Evolutionary conservation across 805 yeast species (phyloP).

Genomic region (Myxozyma neotropica): DNA sequence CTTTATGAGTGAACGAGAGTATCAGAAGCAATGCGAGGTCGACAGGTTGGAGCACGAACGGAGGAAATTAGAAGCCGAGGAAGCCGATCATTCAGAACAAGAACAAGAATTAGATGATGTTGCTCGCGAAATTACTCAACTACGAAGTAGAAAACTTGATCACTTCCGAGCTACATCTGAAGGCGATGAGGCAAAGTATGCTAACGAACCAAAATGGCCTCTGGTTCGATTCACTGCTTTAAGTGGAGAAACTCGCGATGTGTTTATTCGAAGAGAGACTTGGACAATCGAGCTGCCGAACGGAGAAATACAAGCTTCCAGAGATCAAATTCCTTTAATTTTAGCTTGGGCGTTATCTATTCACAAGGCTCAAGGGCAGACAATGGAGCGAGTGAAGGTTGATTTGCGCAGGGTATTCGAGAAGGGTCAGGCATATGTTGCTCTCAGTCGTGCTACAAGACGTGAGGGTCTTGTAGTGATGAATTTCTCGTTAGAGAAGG

Average conservation of each 20-base stretch:
- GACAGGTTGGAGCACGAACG: neutral
- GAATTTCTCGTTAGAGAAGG: constrained; percentile 65
- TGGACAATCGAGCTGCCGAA: constrained; percentile 80
- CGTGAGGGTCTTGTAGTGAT: constrained; percentile 80
- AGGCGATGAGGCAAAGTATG: neutral
- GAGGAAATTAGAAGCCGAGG: constrained; percentile 23
- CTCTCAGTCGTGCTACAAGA: constrained; percentile 84
- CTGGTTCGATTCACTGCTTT: constrained; percentile 73
- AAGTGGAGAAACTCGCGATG: constrained; percentile 72
- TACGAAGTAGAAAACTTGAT: constrained; percentile 2
- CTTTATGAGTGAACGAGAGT: constrained; percentile 48
- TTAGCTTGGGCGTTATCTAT: constrained; percentile 97
- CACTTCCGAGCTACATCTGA: neutral
- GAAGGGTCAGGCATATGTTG: constrained; percentile 95
- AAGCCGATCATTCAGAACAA: constrained; percentile 26
- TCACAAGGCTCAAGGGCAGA: constrained; percentile 95
- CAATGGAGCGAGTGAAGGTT: constrained; percentile 73
- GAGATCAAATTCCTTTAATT: constrained; percentile 82
- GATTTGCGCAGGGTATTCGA: constrained; percentile 79
- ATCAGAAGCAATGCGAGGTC: constrained; percentile 7
- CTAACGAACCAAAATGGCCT: constrained; percentile 52
- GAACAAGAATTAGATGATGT: constrained; percentile 31
- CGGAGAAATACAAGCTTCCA: constrained; percentile 65
- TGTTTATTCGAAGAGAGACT: constrained; percentile 75
- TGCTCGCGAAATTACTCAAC: constrained; percentile 15